A percentile compares a stretch with the other conserved stretches of the same genome.
phyloP scores from a whole-genome alignment of 2,329 filamentous ascomycete species.

The Aureobasidium pullulans region DNA sequence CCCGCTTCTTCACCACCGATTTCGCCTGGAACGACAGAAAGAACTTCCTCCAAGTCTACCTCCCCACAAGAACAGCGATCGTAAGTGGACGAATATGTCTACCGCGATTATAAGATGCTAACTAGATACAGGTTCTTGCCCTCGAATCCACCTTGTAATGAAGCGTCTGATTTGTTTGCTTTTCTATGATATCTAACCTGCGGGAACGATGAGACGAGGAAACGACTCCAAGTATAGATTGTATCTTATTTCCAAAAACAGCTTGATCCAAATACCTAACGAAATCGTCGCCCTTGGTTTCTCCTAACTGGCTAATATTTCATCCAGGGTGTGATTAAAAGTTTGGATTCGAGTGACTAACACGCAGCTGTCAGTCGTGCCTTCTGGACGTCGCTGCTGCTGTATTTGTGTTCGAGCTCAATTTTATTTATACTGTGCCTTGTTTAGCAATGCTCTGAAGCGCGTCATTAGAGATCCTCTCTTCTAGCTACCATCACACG shows the following conservation, averaged over 20 bases:
- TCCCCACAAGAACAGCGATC: conserved; percentile 74
- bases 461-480: too few relatives aligned
- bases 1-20: conserved; percentile 84
- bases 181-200: conserved; percentile 6
- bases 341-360: too few relatives aligned
- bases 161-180: not conserved
- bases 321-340: too few relatives aligned
- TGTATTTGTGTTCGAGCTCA: too few relatives aligned
- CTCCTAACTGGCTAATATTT: too few relatives aligned
- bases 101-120: not conserved
- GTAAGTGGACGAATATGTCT: conserved; percentile 42
- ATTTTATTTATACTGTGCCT: too few relatives aligned
- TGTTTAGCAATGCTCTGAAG: too few relatives aligned
- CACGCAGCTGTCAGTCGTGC: too few relatives aligned
- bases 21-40: conserved; percentile 82
- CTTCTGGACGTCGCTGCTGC: too few relatives aligned
- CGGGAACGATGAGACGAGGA: conserved; percentile 1
- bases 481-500: too few relatives aligned
- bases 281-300: too few relatives aligned
- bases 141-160: conserved; percentile 5
- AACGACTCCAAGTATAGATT: conserved; percentile 3
- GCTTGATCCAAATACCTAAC: too few relatives aligned
- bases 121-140: conserved; percentile 1
- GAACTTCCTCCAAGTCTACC: conserved; percentile 90
- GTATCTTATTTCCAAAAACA: not conserved